These are phyloP conservation scores for Xylariaceae sp. DNA, from an alignment of 2,329 filamentous ascomycete genomes.

Conservation along the genomic window DNA sequence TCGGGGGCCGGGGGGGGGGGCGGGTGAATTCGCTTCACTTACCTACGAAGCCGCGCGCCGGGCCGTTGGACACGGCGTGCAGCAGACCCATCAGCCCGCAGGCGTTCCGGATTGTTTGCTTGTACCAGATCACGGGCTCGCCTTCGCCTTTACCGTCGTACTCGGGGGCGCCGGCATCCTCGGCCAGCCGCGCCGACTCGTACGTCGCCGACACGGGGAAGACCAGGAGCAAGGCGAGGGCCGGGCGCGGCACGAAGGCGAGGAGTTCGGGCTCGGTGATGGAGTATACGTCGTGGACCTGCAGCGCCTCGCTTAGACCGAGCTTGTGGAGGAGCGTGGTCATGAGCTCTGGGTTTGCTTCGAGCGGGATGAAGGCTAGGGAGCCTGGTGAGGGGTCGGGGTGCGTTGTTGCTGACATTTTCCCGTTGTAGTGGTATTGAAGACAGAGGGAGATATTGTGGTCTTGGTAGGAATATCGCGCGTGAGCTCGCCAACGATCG, in stretches of 20 bases:
- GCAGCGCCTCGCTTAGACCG: constrained; percentile 75
- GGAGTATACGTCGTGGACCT: constrained; percentile 89
- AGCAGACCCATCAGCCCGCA: constrained; percentile 89
- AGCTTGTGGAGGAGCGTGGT: constrained; percentile 79
- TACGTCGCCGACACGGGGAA: constrained; percentile 83
- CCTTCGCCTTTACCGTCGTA: constrained; percentile 69
- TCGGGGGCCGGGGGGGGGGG: not conserved
- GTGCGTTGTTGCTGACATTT: constrained; percentile 31
- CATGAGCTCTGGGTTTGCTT: constrained; percentile 87
- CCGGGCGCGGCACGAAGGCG: constrained; percentile 84
- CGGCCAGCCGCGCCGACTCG: constrained; percentile 72
- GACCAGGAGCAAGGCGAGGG: constrained; percentile 85
- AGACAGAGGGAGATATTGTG: not conserved
- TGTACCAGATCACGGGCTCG: constrained; percentile 90
- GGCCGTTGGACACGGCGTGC: constrained; percentile 80
- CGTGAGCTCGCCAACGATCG: too few relatives aligned
- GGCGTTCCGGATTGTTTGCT: constrained; percentile 90
- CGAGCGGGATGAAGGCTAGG: constrained; percentile 60
- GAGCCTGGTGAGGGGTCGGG: constrained; percentile 43
- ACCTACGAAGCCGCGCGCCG: constrained; percentile 64
- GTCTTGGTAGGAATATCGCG: not conserved
- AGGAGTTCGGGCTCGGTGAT: constrained; percentile 85
- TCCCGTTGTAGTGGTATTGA: not conserved
- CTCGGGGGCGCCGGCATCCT: constrained; percentile 66
- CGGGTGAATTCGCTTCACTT: too few relatives aligned